Base-by-base conservation (phyloP, 305 asterid species). In the Fraxinus platypoda region DNA sequence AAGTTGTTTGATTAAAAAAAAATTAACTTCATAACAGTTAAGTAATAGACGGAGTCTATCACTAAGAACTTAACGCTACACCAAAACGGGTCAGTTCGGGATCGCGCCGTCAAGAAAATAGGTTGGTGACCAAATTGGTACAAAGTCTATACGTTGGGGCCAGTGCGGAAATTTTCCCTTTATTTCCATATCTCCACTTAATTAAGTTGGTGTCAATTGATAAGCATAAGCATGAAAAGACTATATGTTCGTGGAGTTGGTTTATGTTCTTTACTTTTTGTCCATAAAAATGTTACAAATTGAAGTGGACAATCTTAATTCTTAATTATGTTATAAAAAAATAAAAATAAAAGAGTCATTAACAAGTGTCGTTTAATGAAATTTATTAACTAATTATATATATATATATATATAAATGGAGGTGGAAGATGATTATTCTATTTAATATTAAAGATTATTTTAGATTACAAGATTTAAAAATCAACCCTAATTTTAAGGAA, bases 381-480 rank as follows among this genome's bases (percentile, higher is more conserved):
- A 76, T 19, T 26, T 26, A 26, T 26, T 26, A 26, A 26, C 28
- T 49, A 0, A 26, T 31, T 62, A 38, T 0, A n/a, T 38, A 8
- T 11, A 12, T 2, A 12, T 26, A n/a, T n/a, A n/a, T n/a, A n/a
- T n/a, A n/a, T n/a, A n/a, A n/a, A n/a, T n/a, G n/a, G n/a, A n/a
- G 46, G 52, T 85, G 87, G 85, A 85, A 59, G 86, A 83, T 81
- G 78, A 83, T 81, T 83, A 79, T 49, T 49, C 80, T 23, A 64
- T 23, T 2, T 82, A 80, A 85, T 84, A 88, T 59, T 75, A 66
- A 82, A 79, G 78, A 43, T 30, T 38, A 38, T 38, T 81, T 74
- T 64, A 38, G 30, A 81, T 79, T 38, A 8, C 12, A 38, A 38
- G 13, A 38, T 81, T 43, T 12, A 76, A 71, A 57, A 75, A 54